Conservation (phyloP, 2,329 filamentous ascomycete species). For the Cercospora sp. region DNA sequence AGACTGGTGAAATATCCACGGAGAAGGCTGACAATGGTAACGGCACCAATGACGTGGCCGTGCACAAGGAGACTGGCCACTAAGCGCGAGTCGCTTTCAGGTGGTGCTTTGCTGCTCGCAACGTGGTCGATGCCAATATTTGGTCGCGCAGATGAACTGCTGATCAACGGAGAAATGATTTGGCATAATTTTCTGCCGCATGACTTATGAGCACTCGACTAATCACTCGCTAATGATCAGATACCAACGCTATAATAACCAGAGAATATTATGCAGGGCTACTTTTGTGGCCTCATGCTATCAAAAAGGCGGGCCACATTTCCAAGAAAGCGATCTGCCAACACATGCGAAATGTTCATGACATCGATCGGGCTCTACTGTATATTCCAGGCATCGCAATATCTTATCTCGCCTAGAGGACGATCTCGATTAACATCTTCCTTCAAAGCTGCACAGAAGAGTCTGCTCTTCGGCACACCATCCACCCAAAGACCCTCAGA, state of each 20-base stretch:
- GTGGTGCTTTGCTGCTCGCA: neutral
- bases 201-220: neutral
- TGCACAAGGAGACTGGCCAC: constrained; percentile 10
- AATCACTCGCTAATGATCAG: neutral
- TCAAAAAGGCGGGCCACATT: no score
- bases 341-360: neutral
- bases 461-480: neutral
- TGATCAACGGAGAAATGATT: neutral
- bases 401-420: neutral
- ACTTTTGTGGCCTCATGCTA: neutral
- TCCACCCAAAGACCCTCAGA: neutral
- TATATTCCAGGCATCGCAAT: neutral
- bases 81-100: neutral
- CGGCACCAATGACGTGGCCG: constrained; percentile 7
- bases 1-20: neutral
- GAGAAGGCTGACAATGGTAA: constrained; percentile 12
- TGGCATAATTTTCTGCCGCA: neutral
- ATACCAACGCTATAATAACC: neutral
- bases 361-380: neutral
- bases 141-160: neutral
- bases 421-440: neutral
- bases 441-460: neutral
- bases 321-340: neutral
- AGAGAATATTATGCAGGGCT: neutral
- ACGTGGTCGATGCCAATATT: neutral